These are phyloP conservation scores for Trichoderma cornu-damae DNA, from an alignment of 2,329 filamentous ascomycete species.

Conservation along the genomic window DNA sequence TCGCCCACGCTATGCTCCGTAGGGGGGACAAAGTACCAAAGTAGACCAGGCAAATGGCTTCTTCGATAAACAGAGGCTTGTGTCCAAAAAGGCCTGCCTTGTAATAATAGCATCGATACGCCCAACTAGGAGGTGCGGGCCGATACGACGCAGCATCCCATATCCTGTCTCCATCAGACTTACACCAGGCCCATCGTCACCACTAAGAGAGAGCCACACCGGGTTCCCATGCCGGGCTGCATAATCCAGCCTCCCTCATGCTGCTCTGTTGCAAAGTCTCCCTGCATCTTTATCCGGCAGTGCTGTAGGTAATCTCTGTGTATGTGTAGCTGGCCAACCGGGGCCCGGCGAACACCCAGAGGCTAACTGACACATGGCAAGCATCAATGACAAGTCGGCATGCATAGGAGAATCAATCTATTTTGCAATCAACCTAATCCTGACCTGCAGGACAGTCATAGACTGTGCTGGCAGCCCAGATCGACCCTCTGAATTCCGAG, in stretches of 20 bases:
- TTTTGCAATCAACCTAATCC: slow-evolving; percentile 2
- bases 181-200: background rate
- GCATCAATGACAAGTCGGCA: slow-evolving; percentile 2
- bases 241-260: slow-evolving; percentile 1
- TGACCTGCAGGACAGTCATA: slow-evolving; percentile 4
- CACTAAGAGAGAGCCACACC: background rate
- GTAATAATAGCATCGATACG: background rate
- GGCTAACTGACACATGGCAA: slow-evolving; percentile 11
- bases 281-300: slow-evolving; percentile 3
- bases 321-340: background rate
- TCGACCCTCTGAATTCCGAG: background rate
- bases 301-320: background rate
- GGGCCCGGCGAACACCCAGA: background rate
- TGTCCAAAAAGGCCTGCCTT: background rate
- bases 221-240: background rate
- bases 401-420: slow-evolving; percentile 10
- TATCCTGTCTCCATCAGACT: background rate
- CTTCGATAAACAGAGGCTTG: background rate
- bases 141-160: background rate
- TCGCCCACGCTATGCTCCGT: background rate
- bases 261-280: background rate
- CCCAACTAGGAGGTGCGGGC: background rate
- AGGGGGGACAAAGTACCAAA: background rate
- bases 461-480: slow-evolving; percentile 6
- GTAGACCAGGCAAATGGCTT: background rate